Evolutionary conservation across 768 basidiomycete species (phyloP).

Genomic region (Mycena belliarum): DNA sequence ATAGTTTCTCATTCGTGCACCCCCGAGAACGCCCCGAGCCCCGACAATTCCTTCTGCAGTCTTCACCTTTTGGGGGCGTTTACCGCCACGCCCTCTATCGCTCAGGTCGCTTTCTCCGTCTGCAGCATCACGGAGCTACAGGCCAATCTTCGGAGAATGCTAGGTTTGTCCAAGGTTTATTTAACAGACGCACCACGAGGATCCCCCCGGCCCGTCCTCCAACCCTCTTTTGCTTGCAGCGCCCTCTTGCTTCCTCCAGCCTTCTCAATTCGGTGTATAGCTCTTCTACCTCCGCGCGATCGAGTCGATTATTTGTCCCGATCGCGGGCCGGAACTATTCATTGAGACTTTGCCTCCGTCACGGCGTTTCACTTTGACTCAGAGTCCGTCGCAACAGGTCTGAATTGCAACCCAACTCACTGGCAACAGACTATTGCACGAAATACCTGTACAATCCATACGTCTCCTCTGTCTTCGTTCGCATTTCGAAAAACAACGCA

Average conservation of each 20-base stretch:
- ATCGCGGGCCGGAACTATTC: slow-evolving; percentile 14
- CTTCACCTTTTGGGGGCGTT: slow-evolving; percentile 11
- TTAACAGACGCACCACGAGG: slow-evolving; percentile 11
- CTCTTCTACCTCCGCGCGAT: slow-evolving; percentile 12
- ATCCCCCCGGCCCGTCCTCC: slow-evolving; percentile 9
- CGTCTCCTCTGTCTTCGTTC: neutral
- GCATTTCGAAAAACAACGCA: slow-evolving; percentile 5
- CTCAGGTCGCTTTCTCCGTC: slow-evolving; percentile 6
- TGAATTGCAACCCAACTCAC: neutral
- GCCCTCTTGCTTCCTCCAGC: neutral
- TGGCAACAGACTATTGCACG: neutral
- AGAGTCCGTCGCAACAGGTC: neutral
- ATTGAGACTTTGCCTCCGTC: slow-evolving; percentile 14
- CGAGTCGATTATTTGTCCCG: slow-evolving; percentile 4
- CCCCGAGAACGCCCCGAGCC: slow-evolving; percentile 17
- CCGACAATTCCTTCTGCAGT: neutral
- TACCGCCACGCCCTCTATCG: slow-evolving; percentile 7
- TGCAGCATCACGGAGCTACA: slow-evolving; percentile 1
- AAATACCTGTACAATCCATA: neutral
- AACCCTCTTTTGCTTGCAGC: slow-evolving; percentile 1
- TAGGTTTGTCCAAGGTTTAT: slow-evolving; percentile 9
- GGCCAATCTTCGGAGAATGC: slow-evolving; percentile 19
- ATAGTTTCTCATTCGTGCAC: neutral
- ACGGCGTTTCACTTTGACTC: neutral
- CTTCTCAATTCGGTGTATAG: slow-evolving; percentile 1